Evolutionary conservation across 257 asterid genomes (phyloP).

Genomic region (Solanum corneliomulleri): DNA sequence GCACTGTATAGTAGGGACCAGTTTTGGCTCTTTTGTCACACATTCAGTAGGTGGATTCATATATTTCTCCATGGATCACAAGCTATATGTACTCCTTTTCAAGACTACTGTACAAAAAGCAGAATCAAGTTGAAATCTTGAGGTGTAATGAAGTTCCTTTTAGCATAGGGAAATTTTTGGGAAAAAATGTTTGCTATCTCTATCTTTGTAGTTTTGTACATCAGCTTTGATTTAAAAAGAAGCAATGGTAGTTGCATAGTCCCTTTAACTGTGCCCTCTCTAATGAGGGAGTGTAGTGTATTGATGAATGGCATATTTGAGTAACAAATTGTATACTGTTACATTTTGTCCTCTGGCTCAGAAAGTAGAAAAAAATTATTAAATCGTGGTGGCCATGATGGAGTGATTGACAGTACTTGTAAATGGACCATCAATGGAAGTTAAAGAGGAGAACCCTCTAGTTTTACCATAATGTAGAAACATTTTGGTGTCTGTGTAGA

Average conservation of each 20-base stretch:
- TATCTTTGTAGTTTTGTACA: slow-evolving; percentile 21
- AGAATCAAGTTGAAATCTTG: slow-evolving; percentile 13
- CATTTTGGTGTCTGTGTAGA: not conserved
- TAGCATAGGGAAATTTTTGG: slow-evolving; percentile 16
- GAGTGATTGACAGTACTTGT: not conserved
- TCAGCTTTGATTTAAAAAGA: slow-evolving; percentile 8
- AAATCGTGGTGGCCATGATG: not conserved
- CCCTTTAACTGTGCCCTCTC: not conserved
- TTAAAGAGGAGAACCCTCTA: not conserved
- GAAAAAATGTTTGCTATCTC: slow-evolving; percentile 1
- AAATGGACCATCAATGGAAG: not conserved
- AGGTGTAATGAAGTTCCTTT: slow-evolving; percentile 12
- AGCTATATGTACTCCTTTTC: slow-evolving; percentile 62
- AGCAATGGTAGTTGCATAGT: slow-evolving; percentile 1
- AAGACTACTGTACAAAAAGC: slow-evolving; percentile 82
- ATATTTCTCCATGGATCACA: slow-evolving; percentile 82
- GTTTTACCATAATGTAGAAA: not conserved
- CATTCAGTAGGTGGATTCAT: slow-evolving; percentile 82
- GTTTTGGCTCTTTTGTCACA: slow-evolving; percentile 85
- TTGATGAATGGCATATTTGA: not conserved
- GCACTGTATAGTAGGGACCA: slow-evolving; percentile 80
- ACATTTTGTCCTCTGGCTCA: not conserved
- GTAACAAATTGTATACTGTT: not conserved
- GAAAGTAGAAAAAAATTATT: not conserved
- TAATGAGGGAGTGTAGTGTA: not conserved